A percentile compares a stretch with the other conserved stretches of the same genome.
Conservation (phyloP, 2,329 filamentous ascomycete species). For the Gnomoniopsis smithogilvyi region DNA sequence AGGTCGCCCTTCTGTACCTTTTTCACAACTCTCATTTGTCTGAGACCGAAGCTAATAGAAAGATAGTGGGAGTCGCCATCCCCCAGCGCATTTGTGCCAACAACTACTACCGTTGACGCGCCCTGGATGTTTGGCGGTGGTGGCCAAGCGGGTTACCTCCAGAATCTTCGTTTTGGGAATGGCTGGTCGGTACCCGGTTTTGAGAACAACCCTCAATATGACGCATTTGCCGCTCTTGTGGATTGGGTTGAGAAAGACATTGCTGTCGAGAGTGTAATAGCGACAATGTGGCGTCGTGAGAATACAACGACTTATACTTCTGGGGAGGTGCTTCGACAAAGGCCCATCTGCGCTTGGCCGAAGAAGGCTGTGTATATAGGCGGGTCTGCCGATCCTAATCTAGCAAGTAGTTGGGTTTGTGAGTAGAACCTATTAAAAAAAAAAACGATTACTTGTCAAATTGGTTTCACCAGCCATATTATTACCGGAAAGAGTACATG, state of each 20-base stretch:
- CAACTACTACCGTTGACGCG: constrained; percentile 22
- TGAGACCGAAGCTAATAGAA: neutral
- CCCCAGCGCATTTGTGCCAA: constrained; percentile 4
- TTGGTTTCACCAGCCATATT: too few relatives aligned
- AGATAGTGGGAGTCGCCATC: constrained; percentile 5
- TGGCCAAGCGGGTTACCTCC: constrained; percentile 22
- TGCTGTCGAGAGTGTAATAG: constrained; percentile 10
- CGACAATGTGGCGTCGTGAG: constrained; percentile 20
- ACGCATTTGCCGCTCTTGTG: constrained; percentile 22
- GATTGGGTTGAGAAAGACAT: constrained; percentile 22
- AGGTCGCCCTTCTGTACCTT: constrained; percentile 4
- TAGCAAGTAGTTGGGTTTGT: constrained; percentile 9
- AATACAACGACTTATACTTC: constrained; percentile 7
- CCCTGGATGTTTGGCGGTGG: constrained; percentile 32
- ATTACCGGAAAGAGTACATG: too few relatives aligned
- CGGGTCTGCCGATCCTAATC: neutral
- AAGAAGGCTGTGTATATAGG: constrained; percentile 11
- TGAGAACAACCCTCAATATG: constrained; percentile 30
- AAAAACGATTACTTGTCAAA: too few relatives aligned
- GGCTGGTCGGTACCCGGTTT: constrained; percentile 22
- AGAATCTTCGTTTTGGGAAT: constrained; percentile 14
- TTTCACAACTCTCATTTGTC: neutral
- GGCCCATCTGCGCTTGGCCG: constrained; percentile 25
- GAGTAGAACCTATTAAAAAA: neutral
- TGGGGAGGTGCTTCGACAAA: constrained; percentile 20